These are phyloP conservation scores for Papilionanthe hybrid DNA, from an alignment of 116 monocot species.

Conservation along the genomic window DNA sequence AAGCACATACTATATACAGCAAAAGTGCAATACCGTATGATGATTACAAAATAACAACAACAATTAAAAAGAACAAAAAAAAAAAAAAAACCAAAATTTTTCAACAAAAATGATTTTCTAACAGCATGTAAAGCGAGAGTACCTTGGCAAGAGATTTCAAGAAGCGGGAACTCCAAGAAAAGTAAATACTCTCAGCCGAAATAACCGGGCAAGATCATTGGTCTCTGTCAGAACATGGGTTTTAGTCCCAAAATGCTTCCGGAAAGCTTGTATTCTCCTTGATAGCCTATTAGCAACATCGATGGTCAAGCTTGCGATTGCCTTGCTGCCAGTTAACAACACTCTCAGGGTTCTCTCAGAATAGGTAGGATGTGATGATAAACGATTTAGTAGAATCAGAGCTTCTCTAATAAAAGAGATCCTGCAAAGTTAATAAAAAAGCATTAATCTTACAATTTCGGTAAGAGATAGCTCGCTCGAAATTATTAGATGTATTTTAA, in stretches of 20 bases:
- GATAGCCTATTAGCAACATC: slow-evolving; percentile 58
- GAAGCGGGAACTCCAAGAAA: slow-evolving; percentile 26
- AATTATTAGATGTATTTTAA: too few relatives aligned
- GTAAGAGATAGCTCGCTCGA: too few relatives aligned
- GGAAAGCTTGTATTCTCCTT: slow-evolving; percentile 13
- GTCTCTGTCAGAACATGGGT: slow-evolving; percentile 48
- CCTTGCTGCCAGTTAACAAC: slow-evolving; percentile 43
- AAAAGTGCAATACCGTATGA: too few relatives aligned
- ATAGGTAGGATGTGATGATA: slow-evolving; percentile 53
- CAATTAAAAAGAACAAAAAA: too few relatives aligned
- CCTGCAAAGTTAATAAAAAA: slow-evolving; percentile 18
- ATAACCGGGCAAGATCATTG: slow-evolving; percentile 48
- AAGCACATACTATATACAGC: not conserved
- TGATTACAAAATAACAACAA: too few relatives aligned
- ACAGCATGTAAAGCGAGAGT: not conserved
- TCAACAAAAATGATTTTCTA: not conserved
- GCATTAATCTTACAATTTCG: not conserved
- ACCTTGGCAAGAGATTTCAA: not conserved
- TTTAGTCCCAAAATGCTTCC: slow-evolving; percentile 13
- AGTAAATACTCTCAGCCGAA: slow-evolving; percentile 52
- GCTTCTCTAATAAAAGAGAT: slow-evolving; percentile 53
- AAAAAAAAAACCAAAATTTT: too few relatives aligned
- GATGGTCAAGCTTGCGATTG: slow-evolving; percentile 44
- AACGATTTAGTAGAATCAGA: slow-evolving; percentile 75
- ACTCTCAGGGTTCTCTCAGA: slow-evolving; percentile 50